phyloP scores from a whole-genome alignment of 2,329 filamentous ascomycete genomes.

The Trichoderma endophyticum region DNA sequence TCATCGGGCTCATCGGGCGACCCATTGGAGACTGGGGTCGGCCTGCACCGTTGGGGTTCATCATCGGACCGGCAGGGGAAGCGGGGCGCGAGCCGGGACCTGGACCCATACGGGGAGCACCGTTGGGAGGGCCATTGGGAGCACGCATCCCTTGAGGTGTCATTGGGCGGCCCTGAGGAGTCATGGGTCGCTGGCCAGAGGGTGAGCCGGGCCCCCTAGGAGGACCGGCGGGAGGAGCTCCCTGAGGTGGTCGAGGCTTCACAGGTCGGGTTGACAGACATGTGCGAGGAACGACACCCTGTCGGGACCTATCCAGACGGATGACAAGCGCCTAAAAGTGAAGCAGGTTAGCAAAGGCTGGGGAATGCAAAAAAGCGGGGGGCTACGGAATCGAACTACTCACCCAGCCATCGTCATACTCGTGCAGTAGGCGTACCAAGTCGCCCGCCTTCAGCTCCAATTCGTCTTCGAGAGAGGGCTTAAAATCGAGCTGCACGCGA shows the following conservation, averaged over 20 bases:
- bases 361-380: slow-evolving; percentile 23
- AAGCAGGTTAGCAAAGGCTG: slow-evolving; percentile 29
- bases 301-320: slow-evolving; percentile 81
- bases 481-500: slow-evolving; percentile 91
- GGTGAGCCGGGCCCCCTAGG: slow-evolving; percentile 31
- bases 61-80: slow-evolving; percentile 41
- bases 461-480: slow-evolving; percentile 89
- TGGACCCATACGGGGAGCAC: slow-evolving; percentile 34
- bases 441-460: slow-evolving; percentile 77
- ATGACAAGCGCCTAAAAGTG: slow-evolving; percentile 74
- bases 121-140: slow-evolving; percentile 40
- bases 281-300: slow-evolving; percentile 90
- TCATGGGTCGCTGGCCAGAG: slow-evolving; percentile 33
- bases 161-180: slow-evolving; percentile 33
- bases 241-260: slow-evolving; percentile 67
- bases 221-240: slow-evolving; percentile 44
- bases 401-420: slow-evolving; percentile 98
- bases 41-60: slow-evolving; percentile 25
- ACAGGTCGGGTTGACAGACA: slow-evolving; percentile 90
- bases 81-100: slow-evolving; percentile 38
- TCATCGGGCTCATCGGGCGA: slow-evolving; percentile 39
- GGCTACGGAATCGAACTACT: slow-evolving; percentile 37
- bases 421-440: slow-evolving; percentile 83
- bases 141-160: slow-evolving; percentile 37
- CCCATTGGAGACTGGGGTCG: slow-evolving; percentile 34